A percentile compares a stretch with the other conserved stretches of the same genome.
Conservation (phyloP, 2,329 filamentous ascomycete species). For the Microcyclospora pomicola region DNA sequence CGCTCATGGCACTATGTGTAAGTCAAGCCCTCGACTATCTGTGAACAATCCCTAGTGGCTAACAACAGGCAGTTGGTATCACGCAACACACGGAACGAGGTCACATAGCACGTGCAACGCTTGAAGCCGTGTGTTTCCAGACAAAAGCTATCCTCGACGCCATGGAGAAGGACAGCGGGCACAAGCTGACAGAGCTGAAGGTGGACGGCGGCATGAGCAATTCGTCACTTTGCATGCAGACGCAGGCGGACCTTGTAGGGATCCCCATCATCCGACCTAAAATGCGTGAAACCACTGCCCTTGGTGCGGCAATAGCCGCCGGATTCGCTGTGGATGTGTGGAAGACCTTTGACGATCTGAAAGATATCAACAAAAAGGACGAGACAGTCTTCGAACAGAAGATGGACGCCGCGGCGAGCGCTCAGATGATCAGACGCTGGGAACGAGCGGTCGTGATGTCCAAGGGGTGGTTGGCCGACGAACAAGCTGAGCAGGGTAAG, state of each 20-base stretch:
- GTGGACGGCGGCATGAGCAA: constrained; percentile 86
- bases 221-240: constrained; percentile 81
- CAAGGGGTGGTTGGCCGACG: constrained; percentile 51
- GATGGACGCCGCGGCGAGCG: constrained; percentile 42
- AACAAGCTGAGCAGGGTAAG: constrained; percentile 4
- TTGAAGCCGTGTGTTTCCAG: constrained; percentile 86
- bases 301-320: constrained; percentile 79
- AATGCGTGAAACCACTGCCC: constrained; percentile 82
- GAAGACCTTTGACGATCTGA: constrained; percentile 60
- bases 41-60: constrained; percentile 1
- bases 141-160: constrained; percentile 83
- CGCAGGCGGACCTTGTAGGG: constrained; percentile 71
- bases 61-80: constrained; percentile 24
- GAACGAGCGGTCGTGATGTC: constrained; percentile 67
- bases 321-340: constrained; percentile 73
- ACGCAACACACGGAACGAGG: constrained; percentile 62
- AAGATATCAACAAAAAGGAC: constrained; percentile 56
- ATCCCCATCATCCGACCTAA: constrained; percentile 72
- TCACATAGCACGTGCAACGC: constrained; percentile 76
- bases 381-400: constrained; percentile 57
- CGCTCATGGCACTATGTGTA: constrained; percentile 71
- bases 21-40: constrained; percentile 22
- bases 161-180: constrained; percentile 75
- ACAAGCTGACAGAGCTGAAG: constrained; percentile 59
- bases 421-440: constrained; percentile 56